Evolutionary conservation across 1,284 basidiomycete genomes (phyloP), one percentile per base, ranked within the genome.

Genomic region (Ustilago vetiveriae): DNA sequence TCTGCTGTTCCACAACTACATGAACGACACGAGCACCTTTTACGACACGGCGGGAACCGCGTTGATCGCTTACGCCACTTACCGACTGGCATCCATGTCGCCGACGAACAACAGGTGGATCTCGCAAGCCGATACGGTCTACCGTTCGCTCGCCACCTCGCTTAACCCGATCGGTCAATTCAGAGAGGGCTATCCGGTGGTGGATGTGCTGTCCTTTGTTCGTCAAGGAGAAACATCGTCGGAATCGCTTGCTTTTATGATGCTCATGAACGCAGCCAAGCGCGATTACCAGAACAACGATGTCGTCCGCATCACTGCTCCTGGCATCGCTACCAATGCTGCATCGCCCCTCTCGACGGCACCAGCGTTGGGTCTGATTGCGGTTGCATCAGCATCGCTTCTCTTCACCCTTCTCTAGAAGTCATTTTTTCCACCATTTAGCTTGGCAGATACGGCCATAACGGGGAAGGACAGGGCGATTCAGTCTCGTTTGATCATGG

Each of bases 1-100:
- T 16, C 55, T 75, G 19, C 63, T 82, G 9, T 67, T 76, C 33
- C 77, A 72, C 56, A 81, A 81, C 60, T 76, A 74, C 53, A 58
- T 76, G 33, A 75, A 79, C 49, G 65, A 72, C 19, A 50, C 64
- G 2, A 37, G 38, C 11, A 62, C 58, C 6, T 80, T 80, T 43
- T 56, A 56, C 39, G 79, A 80, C 33, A 50, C 63, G 5, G 67
- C 72, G 5, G 79, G 77, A 8, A 72, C 77, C 3, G 65, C 76
- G n/a, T 37, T 80, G n/a, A 50, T 81, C 19, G 48, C 72, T 1
- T 80, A 79, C 36, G 52, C 74, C 1, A 75, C 76, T 2, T 81
- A 76, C 37, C 60, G 80, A 19, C 35, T 78, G 3, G 78, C 75
- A 3, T 58, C 66, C n/a, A 66, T 82, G 66, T 69, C 59, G 23